These are phyloP conservation scores for Clitopilus hobsonii DNA, from an alignment of 768 basidiomycete species.

Conservation along the genomic window DNA sequence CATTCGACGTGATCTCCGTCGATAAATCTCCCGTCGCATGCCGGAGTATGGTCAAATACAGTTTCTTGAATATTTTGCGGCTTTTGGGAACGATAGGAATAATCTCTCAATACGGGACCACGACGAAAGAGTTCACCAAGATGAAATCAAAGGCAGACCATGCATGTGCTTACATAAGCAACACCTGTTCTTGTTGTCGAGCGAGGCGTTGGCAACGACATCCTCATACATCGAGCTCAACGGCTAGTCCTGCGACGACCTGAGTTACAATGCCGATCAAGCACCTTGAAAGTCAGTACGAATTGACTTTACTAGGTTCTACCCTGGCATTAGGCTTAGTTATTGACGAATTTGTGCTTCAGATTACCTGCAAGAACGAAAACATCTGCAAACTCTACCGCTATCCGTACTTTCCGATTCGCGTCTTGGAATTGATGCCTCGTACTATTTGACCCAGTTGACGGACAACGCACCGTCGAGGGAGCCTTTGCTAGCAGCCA, in stretches of 20 bases:
- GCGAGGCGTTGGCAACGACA: not conserved
- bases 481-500: slow-evolving; percentile 91
- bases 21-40: too few relatives aligned
- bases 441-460: slow-evolving; percentile 79
- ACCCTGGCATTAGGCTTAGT: not conserved
- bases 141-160: not conserved
- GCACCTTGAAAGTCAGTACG: slow-evolving; percentile 68
- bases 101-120: not conserved
- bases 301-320: not conserved
- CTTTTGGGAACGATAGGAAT: not conserved
- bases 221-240: not conserved
- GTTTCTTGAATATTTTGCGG: too few relatives aligned
- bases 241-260: not conserved
- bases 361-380: slow-evolving; percentile 87
- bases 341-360: slow-evolving; percentile 13
- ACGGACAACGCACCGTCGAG: slow-evolving; percentile 72
- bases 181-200: not conserved
- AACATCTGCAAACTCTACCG: slow-evolving; percentile 79
- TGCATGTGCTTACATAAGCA: not conserved
- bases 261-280: slow-evolving; percentile 65
- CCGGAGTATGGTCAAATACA: too few relatives aligned
- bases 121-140: too few relatives aligned
- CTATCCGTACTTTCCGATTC: slow-evolving; percentile 83
- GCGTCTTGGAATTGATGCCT: slow-evolving; percentile 95
- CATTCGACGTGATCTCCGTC: too few relatives aligned